These are phyloP conservation scores for Clitopilus passeckerianus DNA, from an alignment of 768 basidiomycete species.

Conservation along the genomic window DNA sequence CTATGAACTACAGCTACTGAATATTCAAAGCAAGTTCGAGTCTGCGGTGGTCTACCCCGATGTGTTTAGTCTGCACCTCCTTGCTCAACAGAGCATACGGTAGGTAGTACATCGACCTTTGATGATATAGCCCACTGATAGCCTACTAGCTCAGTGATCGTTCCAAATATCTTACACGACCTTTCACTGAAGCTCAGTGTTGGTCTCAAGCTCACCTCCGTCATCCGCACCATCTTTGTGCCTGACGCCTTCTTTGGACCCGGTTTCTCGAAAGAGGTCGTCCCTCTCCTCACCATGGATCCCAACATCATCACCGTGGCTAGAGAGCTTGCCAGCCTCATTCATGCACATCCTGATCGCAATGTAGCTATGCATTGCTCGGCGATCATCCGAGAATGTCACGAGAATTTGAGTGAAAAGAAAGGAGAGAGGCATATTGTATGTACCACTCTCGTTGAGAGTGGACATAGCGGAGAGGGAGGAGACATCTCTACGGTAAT, in stretches of 20 bases:
- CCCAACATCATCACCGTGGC: conserved; percentile 46
- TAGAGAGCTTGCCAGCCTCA: conserved; percentile 49
- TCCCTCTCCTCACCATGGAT: conserved; percentile 44
- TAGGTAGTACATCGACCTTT: conserved; percentile 15
- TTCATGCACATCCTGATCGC: conserved; percentile 39
- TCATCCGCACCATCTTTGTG: conserved; percentile 53
- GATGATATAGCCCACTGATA: neutral
- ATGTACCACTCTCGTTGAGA: conserved; percentile 53
- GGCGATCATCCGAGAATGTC: conserved; percentile 47
- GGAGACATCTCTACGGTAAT: conserved; percentile 43
- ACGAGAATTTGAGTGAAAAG: conserved; percentile 42
- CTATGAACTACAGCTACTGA: conserved; percentile 48
- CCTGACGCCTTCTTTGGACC: conserved; percentile 52
- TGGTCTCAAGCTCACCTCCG: conserved; percentile 53
- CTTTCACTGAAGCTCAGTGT: conserved; percentile 50
- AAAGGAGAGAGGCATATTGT: conserved; percentile 48
- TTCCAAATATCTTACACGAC: conserved; percentile 39
- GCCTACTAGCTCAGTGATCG: conserved; percentile 40
- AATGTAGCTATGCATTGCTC: conserved; percentile 52
- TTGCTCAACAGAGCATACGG: conserved; percentile 54
- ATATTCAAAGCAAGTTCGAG: conserved; percentile 45
- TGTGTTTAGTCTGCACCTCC: conserved; percentile 34
- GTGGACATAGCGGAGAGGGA: conserved; percentile 41
- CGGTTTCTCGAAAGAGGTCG: conserved; percentile 47
- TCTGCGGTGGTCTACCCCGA: conserved; percentile 37